Base-by-base conservation (phyloP, 139 green algal species). In the Trebouxia sp. region DNA sequence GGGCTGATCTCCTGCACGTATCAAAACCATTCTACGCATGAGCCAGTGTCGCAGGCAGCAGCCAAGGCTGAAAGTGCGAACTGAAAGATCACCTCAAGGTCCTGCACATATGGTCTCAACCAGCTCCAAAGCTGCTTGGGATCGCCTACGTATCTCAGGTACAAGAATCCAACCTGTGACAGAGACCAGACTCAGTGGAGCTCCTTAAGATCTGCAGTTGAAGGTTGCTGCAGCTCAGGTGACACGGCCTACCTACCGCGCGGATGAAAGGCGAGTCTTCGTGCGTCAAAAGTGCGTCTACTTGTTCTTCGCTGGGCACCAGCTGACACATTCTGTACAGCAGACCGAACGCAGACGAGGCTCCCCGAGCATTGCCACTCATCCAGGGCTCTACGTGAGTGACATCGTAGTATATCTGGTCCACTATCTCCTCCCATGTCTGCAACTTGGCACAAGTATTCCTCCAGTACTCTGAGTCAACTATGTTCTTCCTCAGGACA, bases 301-400 rank as follows among this genome's bases (percentile, higher is more conserved):
- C 78, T 43, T 96, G 43, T 62, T 80, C 30, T 88, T 62, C 80
- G 24, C 79, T 92, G 1, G 92, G 82, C 76, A 93, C 90, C n/a
- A 98, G 82, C 50, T 91, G 82, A 89, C 93, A 30, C 65, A 65
- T 43, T 85, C 86, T 28, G 98, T 88, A 37, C 69, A 98, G 82
- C 20, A 98, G 79, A 87, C 94, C 97, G 84, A 99, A 99, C 1
- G 94, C 94, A 1, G 94, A 94, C n/a, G 93, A 97, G 0, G 95
- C 89, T 2, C 96, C 96, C 10, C 95, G 89, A 0, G 93, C 94
- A 75, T 98, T 99, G 65, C 96, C 94, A 80, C 88, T 96, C 90
- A 99, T 96, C 96, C 96, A 99, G 1, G 96, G 96, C 90, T 99
- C 96, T 4, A 98, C 92, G 76, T 98, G 84, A 17, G 90, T 81